Conservation (phyloP, 73 alveolate species). For the Blepharisma japonicum region DNA sequence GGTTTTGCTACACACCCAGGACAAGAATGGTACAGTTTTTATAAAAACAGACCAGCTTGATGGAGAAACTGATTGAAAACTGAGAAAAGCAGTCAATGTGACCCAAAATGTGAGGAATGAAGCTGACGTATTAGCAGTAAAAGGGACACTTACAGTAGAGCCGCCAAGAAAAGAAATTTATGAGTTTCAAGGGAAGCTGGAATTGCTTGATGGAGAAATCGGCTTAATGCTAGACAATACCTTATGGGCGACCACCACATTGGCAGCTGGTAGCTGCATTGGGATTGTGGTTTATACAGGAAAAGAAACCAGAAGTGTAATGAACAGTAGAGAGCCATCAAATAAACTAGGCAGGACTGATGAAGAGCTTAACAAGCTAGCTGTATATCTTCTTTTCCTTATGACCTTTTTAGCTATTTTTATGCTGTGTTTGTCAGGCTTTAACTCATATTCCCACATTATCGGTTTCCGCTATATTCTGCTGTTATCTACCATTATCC, state of each 20-base stretch:
- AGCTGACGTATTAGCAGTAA: slow-evolving; percentile 41
- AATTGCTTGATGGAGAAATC: slow-evolving; percentile 30
- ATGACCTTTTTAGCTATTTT: slow-evolving; percentile 59
- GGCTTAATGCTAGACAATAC: slow-evolving; percentile 71
- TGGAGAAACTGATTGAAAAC: slow-evolving; percentile 99
- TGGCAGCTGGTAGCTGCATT: slow-evolving; percentile 71
- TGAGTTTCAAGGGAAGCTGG: slow-evolving; percentile 60
- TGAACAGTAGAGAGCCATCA: slow-evolving; percentile 72
- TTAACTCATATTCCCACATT: slow-evolving; percentile 63
- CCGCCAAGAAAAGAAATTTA: slow-evolving; percentile 72
- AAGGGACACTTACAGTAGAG: slow-evolving; percentile 30
- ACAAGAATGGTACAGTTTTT: slow-evolving; percentile 62
- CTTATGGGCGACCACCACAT: slow-evolving; percentile 81
- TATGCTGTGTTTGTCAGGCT: slow-evolving; percentile 67
- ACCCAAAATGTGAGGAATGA: slow-evolving; percentile 48
- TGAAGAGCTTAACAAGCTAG: slow-evolving; percentile 68
- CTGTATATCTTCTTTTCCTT: slow-evolving; percentile 66
- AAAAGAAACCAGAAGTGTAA: slow-evolving; percentile 75
- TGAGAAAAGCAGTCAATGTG: slow-evolving; percentile 73
- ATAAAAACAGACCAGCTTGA: slow-evolving; percentile 94
- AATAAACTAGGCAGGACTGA: slow-evolving; percentile 79
- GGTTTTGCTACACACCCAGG: slow-evolving; percentile 69
- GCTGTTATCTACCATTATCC: slow-evolving; percentile 76
- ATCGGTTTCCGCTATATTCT: slow-evolving; percentile 43
- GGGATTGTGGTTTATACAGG: slow-evolving; percentile 90